These are phyloP conservation scores for Fraxinus latifolia DNA, from an alignment of 305 asterid species.

Conservation along the genomic window DNA sequence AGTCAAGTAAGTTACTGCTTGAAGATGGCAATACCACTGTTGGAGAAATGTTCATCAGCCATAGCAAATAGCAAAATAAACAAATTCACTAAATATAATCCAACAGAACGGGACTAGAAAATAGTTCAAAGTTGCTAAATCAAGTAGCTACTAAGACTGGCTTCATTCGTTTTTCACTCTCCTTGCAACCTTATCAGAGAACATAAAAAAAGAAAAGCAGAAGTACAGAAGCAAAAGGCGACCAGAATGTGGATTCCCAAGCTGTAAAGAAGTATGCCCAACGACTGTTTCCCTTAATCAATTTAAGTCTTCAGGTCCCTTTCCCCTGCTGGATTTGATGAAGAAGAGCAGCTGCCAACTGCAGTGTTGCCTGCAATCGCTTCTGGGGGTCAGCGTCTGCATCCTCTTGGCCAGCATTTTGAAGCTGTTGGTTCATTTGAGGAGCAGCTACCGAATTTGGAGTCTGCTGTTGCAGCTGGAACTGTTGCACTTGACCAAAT, in stretches of 20 bases:
- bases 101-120: background rate
- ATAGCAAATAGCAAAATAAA: background rate
- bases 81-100: background rate
- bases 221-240: background rate
- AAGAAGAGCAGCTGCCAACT: conserved; percentile 85
- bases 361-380: conserved; percentile 85
- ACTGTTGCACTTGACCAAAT: conserved; percentile 49
- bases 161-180: background rate
- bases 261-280: background rate
- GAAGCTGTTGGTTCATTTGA: conserved; percentile 46
- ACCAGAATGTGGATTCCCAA: conserved; percentile 6
- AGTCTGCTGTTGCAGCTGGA: conserved; percentile 41
- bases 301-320: conserved; percentile 41
- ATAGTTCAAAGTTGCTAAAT: background rate
- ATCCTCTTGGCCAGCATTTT: conserved; percentile 47
- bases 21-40: background rate
- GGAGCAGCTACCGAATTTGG: conserved; percentile 32
- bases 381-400: conserved; percentile 67
- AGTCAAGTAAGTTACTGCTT: background rate
- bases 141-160: background rate
- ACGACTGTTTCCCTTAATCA: background rate
- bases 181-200: background rate
- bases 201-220: background rate
- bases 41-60: background rate
- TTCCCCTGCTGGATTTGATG: conserved; percentile 91